These are phyloP conservation scores for Gremmenia infestans DNA, from an alignment of 2,329 filamentous ascomycete genomes.

Conservation along the genomic window DNA sequence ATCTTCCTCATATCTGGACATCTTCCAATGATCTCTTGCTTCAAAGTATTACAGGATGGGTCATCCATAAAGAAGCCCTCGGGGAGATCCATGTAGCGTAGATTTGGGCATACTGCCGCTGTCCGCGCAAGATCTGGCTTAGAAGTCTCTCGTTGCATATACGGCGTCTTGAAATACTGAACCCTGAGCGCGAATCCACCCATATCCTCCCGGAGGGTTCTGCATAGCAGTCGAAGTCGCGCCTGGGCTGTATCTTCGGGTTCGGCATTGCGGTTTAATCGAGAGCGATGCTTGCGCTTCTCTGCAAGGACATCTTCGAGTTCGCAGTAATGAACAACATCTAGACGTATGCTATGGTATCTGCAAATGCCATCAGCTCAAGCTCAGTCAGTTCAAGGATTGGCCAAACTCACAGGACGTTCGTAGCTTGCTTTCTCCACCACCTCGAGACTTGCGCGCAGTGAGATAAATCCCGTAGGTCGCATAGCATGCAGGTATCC, in stretches of 20 bases:
- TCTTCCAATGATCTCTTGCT: constrained; percentile 76
- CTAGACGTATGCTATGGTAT: constrained; percentile 86
- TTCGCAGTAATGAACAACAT: constrained; percentile 90
- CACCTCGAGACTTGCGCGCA: constrained; percentile 68
- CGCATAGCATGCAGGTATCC: constrained; percentile 87
- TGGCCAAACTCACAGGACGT: constrained; percentile 53
- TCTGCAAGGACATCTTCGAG: constrained; percentile 78
- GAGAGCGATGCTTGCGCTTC: constrained; percentile 67
- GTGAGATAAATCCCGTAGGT: constrained; percentile 80
- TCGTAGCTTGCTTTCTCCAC: constrained; percentile 57
- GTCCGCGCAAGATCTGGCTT: constrained; percentile 81
- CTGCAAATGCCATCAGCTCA: constrained; percentile 39
- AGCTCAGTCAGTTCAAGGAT: neutral
- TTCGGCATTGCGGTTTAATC: constrained; percentile 71
- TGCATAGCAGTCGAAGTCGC: constrained; percentile 72
- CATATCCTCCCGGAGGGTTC: constrained; percentile 73
- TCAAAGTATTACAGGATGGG: constrained; percentile 65
- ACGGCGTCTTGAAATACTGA: constrained; percentile 79
- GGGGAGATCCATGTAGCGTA: constrained; percentile 86
- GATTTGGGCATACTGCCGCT: constrained; percentile 76
- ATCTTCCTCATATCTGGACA: constrained; percentile 86
- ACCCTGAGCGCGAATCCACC: constrained; percentile 63
- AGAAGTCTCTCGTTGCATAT: constrained; percentile 84
- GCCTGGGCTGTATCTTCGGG: constrained; percentile 74
- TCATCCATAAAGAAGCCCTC: constrained; percentile 85